Conservation (phyloP, 805 yeast species). For the Helenozyma rhizophorensis region DNA sequence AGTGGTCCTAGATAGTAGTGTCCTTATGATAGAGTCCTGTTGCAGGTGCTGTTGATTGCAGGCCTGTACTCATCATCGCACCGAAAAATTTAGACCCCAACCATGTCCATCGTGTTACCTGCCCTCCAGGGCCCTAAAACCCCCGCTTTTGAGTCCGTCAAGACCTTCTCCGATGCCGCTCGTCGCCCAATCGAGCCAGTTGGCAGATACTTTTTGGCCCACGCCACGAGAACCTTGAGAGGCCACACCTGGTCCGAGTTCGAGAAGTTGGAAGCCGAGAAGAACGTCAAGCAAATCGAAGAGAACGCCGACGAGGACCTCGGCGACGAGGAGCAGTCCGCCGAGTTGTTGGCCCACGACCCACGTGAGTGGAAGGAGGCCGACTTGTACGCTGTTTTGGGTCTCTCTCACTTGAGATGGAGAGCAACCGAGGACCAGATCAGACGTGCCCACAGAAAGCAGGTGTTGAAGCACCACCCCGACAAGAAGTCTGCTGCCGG, state of each 20-base stretch:
- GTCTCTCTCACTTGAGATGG: conserved; percentile 86
- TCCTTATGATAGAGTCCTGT: too few relatives aligned
- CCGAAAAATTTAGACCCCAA: neutral
- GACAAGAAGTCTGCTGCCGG: conserved; percentile 95
- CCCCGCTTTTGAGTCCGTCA: conserved; percentile 47
- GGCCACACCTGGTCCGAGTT: conserved; percentile 99
- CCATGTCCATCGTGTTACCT: conserved; percentile 46
- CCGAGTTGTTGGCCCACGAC: conserved; percentile 75
- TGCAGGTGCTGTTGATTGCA: too few relatives aligned
- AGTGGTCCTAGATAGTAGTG: too few relatives aligned
- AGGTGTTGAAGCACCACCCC: conserved; percentile 95
- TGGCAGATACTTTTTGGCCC: conserved; percentile 93
- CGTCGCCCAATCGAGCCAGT: conserved; percentile 93
- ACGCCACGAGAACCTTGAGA: conserved; percentile 90
- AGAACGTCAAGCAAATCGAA: conserved; percentile 70
- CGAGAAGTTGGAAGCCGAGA: conserved; percentile 89
- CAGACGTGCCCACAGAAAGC: conserved; percentile 94
- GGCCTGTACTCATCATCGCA: too few relatives aligned
- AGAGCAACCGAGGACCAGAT: conserved; percentile 89
- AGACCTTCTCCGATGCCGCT: conserved; percentile 53
- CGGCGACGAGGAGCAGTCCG: conserved; percentile 69
- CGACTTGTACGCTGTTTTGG: conserved; percentile 94
- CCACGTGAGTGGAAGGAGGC: conserved; percentile 98
- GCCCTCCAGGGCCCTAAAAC: conserved; percentile 41
- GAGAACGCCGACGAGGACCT: conserved; percentile 59